Evolutionary conservation across 2,329 filamentous ascomycete genomes (phyloP).

Genomic region (Curvularia lunata): DNA sequence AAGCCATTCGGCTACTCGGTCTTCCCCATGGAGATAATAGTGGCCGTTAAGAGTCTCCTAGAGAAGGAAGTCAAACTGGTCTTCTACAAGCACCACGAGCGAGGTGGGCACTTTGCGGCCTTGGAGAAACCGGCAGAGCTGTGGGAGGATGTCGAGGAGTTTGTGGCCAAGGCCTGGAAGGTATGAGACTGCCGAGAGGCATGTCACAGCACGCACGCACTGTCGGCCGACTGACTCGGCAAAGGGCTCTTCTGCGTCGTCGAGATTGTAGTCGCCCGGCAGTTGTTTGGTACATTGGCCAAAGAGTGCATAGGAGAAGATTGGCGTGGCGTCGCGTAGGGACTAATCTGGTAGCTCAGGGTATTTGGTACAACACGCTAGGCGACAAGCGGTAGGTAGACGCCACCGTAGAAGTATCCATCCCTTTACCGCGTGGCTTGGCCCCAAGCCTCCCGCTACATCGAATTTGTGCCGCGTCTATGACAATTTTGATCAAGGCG

Average conservation of each 20-base stretch:
- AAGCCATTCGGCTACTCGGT: slow-evolving; percentile 55
- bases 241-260: not conserved
- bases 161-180: slow-evolving; percentile 49
- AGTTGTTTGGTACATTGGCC: not conserved
- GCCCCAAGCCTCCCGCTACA: not conserved
- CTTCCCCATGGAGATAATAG: slow-evolving; percentile 54
- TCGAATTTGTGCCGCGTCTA: not conserved
- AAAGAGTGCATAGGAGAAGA: not conserved
- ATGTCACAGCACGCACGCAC: not conserved
- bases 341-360: not conserved
- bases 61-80: slow-evolving; percentile 50
- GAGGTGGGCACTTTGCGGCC: slow-evolving; percentile 63
- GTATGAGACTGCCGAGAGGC: slow-evolving; percentile 21
- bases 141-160: slow-evolving; percentile 55
- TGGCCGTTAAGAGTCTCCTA: slow-evolving; percentile 48
- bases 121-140: slow-evolving; percentile 54
- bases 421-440: not conserved
- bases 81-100: slow-evolving; percentile 47
- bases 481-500: not conserved
- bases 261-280: slow-evolving; percentile 4
- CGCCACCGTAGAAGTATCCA: not conserved
- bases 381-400: not conserved
- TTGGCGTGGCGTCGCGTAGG: not conserved
- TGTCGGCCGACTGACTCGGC: slow-evolving; percentile 2
- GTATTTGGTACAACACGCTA: not conserved